These are phyloP conservation scores for Cynanchum wilfordii DNA, from an alignment of 257 asterid species.

Conservation along the genomic window DNA sequence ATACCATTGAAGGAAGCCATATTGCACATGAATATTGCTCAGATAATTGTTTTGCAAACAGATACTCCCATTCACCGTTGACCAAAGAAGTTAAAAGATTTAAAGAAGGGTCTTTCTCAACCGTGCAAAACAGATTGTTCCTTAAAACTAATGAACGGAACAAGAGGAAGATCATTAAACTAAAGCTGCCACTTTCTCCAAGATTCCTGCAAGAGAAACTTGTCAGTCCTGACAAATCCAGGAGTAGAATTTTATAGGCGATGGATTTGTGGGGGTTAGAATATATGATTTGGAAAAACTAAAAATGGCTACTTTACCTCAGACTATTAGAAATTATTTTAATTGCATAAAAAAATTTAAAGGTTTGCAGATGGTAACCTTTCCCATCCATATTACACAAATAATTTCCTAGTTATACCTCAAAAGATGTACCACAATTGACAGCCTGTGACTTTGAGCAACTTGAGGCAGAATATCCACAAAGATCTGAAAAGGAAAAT, in stretches of 20 bases:
- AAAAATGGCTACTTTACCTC: not conserved
- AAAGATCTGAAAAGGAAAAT: constrained; percentile 52
- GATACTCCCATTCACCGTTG: constrained; percentile 69
- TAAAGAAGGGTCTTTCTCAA: constrained; percentile 34
- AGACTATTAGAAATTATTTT: not conserved
- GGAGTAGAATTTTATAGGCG: not conserved
- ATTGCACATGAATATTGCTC: constrained; percentile 72
- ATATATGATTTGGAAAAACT: not conserved
- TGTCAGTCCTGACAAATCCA: constrained; percentile 25
- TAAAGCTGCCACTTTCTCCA: constrained; percentile 71
- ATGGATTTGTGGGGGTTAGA: not conserved
- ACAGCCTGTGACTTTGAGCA: constrained; percentile 60
- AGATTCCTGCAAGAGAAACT: constrained; percentile 60
- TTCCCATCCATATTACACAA: not conserved
- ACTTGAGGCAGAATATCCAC: constrained; percentile 70
- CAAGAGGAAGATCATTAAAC: constrained; percentile 69
- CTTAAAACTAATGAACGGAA: constrained; percentile 57
- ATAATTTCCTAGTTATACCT: constrained; percentile 39
- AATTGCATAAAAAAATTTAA: not conserved
- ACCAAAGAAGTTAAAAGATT: constrained; percentile 31
- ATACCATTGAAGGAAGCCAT: constrained; percentile 75
- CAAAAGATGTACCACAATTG: constrained; percentile 56
- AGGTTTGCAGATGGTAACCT: not conserved
- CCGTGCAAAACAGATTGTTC: constrained; percentile 31
- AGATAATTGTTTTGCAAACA: constrained; percentile 54